Evolutionary conservation across 345 rosid genomes (phyloP), one percentile per base, ranked within the genome.

Genomic region (Lepidium aucheri): DNA sequence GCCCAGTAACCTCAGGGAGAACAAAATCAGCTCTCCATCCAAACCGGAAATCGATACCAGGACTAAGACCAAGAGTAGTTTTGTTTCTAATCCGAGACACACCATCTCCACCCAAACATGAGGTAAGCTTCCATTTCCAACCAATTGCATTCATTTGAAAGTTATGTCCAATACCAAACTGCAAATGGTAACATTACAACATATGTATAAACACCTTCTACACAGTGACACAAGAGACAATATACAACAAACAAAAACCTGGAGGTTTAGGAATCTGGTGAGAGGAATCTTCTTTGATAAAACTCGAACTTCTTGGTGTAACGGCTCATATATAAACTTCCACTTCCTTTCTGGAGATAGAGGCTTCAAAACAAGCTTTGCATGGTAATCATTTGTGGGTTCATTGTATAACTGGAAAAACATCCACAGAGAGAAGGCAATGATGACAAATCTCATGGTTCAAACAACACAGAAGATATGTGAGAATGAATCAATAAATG

Each of bases 11-110:
- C 75, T 93, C 97, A 0, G 96, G 98, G 71, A 93, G 76, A 69
- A 90, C 85, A 71, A 82, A 93, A 77, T 88, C 96, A 56, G 97
- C 98, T 70, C 80, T 86, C 97, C 97, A 93, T 10, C 91, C 89
- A 69, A 93, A 85, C 40, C 96, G 87, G 7, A 93, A 75, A 85
- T 88, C 96, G 41, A 88, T 22, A 60, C 96, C 96, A 65, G 97
- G 96, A 80, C 67, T 85, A 68, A 86, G 60, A 43, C 94, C 94
- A 53, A 90, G 71, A 3, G 88, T 76, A 41, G 98, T 86, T 82
- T 93, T 90, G 76, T 90, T 90, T 67, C 72, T 84, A 24, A 93
- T 81, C 32, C 88, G 80, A 33, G 98, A 90, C 16, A 93, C 49
- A 45, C 96, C 90, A 66, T 90, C 96, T 33, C 96, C 96, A 51